Conservation (phyloP, 352 stramenopile species). For the Phytophthora megakarya region DNA sequence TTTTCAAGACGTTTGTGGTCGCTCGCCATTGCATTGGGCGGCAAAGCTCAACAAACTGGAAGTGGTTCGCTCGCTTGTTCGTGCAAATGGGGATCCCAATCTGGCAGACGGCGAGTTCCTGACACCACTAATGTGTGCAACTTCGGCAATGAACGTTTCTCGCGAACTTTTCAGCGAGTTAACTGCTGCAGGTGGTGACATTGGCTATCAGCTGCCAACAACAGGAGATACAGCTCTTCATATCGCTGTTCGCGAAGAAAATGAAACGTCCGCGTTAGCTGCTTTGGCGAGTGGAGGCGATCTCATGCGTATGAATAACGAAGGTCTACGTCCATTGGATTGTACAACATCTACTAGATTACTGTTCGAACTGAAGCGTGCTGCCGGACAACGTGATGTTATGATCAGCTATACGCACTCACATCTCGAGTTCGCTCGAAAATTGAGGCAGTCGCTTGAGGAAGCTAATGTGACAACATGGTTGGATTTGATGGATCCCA, state of each 20-base stretch:
- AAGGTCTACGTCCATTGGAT: conserved; percentile 73
- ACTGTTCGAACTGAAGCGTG: conserved; percentile 84
- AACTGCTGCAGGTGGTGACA: conserved; percentile 49
- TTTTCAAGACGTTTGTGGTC: conserved; percentile 66
- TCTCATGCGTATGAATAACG: conserved; percentile 68
- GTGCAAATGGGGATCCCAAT: no score
- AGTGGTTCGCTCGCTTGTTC: conserved; percentile 58
- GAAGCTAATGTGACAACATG: conserved; percentile 76
- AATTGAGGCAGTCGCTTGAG: conserved; percentile 73
- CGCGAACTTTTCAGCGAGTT: conserved; percentile 43
- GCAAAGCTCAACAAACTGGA: conserved; percentile 57
- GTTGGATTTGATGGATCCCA: conserved; percentile 84
- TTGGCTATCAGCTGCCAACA: conserved; percentile 58
- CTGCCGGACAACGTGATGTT: conserved; percentile 77
- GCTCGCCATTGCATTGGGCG: conserved; percentile 73
- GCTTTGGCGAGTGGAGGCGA: conserved; percentile 63
- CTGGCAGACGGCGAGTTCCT: conserved; percentile 49
- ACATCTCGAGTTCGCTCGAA: conserved; percentile 71
- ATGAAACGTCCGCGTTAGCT: conserved; percentile 67
- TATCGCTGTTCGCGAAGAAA: conserved; percentile 63
- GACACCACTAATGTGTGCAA: conserved; percentile 73
- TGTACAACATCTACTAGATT: conserved; percentile 84
- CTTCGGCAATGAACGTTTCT: conserved; percentile 57
- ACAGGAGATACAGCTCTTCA: conserved; percentile 72
- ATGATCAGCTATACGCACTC: conserved; percentile 91